Percentiles rank a stretch among this genome's conserved stretches.
phyloP scores from a whole-genome alignment of 768 basidiomycete species.

The Phylloporus rhodoxanthus region DNA sequence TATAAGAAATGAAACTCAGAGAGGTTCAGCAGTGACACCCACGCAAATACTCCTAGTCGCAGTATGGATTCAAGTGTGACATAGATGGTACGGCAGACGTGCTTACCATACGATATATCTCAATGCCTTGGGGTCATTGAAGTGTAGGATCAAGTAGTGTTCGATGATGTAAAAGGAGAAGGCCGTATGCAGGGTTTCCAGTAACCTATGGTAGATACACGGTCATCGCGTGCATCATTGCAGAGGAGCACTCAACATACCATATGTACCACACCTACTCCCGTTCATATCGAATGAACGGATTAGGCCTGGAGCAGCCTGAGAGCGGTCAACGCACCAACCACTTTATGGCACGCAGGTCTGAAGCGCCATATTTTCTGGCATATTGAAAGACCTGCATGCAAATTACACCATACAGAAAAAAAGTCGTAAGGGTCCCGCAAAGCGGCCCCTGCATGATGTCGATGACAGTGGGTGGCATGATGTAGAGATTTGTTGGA shows the following conservation, averaged over 20 bases:
- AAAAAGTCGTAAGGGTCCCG: constrained; percentile 8
- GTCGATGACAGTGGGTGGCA: background rate
- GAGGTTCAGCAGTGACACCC: background rate
- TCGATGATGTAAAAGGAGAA: constrained; percentile 13
- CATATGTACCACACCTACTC: constrained; percentile 10
- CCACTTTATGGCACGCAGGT: constrained; percentile 5
- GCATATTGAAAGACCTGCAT: constrained; percentile 15
- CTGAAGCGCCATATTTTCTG: constrained; percentile 2
- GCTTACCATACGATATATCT: constrained; percentile 12
- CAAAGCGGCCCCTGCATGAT: background rate
- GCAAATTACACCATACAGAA: constrained; percentile 14
- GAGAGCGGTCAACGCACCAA: constrained; percentile 10
- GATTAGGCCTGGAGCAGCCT: too few relatives aligned
- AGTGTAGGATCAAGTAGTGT: constrained; percentile 14
- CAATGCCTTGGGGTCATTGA: background rate
- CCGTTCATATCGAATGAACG: background rate
- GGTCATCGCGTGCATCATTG: background rate
- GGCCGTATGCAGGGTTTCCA: constrained; percentile 12
- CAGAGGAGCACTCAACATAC: background rate
- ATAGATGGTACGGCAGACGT: background rate
- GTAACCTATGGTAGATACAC: constrained; percentile 1
- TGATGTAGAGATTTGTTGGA: background rate
- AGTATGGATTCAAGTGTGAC: background rate
- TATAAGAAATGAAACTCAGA: background rate
- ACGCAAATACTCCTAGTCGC: constrained; percentile 10